Conservation (phyloP, 2,329 filamentous ascomycete genomes). For the Purpureocillium lavendulum region DNA sequence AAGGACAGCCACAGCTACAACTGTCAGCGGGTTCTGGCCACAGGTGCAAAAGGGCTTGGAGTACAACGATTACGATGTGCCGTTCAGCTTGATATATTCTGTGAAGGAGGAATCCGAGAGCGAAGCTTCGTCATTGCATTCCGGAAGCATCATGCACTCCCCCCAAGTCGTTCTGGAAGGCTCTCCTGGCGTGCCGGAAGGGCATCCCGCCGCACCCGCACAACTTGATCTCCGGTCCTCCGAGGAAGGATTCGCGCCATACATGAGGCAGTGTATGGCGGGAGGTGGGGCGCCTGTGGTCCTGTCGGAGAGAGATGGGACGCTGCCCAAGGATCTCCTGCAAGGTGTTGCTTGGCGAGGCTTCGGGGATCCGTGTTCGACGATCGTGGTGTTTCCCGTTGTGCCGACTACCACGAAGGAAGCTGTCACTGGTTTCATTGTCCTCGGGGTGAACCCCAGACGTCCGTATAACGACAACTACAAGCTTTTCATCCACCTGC, state of each 20-base stretch:
- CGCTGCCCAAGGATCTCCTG: conserved; percentile 55
- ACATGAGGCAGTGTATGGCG: conserved; percentile 66
- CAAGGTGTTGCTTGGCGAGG: conserved; percentile 62
- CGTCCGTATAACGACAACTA: conserved; percentile 77
- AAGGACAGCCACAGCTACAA: conserved; percentile 62
- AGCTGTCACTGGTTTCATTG: conserved; percentile 66
- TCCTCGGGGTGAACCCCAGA: conserved; percentile 71
- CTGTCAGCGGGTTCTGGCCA: conserved; percentile 66
- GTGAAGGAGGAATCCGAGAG: conserved; percentile 63
- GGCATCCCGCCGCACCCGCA: conserved; percentile 51
- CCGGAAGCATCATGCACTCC: conserved; percentile 52
- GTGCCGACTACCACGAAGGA: conserved; percentile 66
- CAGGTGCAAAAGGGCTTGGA: conserved; percentile 61
- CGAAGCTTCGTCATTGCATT: conserved; percentile 64
- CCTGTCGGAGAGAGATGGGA: conserved; percentile 57
- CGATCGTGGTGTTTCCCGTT: conserved; percentile 70
- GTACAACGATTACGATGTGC: conserved; percentile 67
- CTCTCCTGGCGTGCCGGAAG: conserved; percentile 56
- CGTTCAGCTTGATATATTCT: conserved; percentile 71
- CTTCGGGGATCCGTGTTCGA: conserved; percentile 60
- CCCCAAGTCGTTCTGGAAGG: conserved; percentile 65
- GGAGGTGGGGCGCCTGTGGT: conserved; percentile 58
- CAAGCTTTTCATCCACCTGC: conserved; percentile 64
- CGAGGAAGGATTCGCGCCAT: conserved; percentile 65
- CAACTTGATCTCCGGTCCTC: conserved; percentile 62